Percentiles rank a stretch among this genome's conserved stretches.
These are phyloP conservation scores for Ogataea methylovora DNA, from an alignment of 805 yeast genomes.

Conservation along the genomic window DNA sequence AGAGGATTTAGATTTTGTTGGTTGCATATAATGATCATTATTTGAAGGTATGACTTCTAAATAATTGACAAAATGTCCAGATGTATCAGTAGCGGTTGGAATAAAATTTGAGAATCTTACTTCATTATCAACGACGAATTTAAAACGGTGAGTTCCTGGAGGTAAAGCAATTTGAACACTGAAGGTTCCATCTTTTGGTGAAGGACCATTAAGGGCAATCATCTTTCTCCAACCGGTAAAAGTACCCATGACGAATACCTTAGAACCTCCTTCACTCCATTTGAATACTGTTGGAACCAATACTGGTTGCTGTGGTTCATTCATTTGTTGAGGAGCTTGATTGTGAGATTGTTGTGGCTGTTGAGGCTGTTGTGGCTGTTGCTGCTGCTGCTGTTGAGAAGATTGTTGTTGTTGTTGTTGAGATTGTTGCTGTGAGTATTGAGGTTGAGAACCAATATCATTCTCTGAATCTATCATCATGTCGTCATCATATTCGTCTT, in stretches of 20 bases:
- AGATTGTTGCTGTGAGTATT: constrained; percentile 10
- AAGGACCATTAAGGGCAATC: constrained; percentile 69
- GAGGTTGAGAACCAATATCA: constrained; percentile 13
- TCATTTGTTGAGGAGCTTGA: constrained; percentile 4
- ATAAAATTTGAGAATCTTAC: constrained; percentile 78
- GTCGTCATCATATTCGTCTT: constrained; percentile 23
- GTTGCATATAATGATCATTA: constrained; percentile 14
- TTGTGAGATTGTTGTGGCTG: constrained; percentile 8
- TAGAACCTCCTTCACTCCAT: constrained; percentile 96
- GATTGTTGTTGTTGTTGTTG: constrained; percentile 9
- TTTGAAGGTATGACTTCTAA: constrained; percentile 51
- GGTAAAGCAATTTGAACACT: constrained; percentile 72
- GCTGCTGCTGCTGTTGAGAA: constrained; percentile 6
- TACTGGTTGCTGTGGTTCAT: constrained; percentile 15
- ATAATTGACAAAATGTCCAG: constrained; percentile 93
- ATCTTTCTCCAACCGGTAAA: constrained; percentile 98
- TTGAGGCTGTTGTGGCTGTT: neutral
- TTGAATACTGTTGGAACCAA: constrained; percentile 56
- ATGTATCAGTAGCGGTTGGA: constrained; percentile 96
- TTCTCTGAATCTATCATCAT: constrained; percentile 19
- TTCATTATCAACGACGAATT: constrained; percentile 92
- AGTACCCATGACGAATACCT: constrained; percentile 94
- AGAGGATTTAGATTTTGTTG: constrained; percentile 18
- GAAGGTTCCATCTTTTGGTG: constrained; percentile 43
- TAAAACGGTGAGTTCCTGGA: constrained; percentile 86